phyloP scores from a whole-genome alignment of 192 early-diverging fungal species.

The Gamsiella multidivaricata region DNA sequence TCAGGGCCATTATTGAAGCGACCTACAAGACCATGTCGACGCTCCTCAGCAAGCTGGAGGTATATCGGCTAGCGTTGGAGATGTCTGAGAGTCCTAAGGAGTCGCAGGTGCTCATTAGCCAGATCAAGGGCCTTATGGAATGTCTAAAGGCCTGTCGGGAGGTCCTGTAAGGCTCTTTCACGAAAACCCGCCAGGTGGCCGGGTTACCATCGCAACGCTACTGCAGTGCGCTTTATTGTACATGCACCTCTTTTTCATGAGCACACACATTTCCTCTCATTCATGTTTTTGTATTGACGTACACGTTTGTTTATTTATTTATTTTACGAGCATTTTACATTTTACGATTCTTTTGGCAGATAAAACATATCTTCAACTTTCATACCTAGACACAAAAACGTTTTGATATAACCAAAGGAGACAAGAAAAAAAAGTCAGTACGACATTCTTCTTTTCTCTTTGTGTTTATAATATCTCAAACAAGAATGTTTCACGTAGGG shows the following conservation, averaged over 20 bases:
- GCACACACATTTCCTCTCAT: not conserved
- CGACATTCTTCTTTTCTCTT: not conserved
- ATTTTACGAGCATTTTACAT: no score
- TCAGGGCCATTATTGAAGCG: constrained; percentile 19
- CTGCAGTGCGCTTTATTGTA: no score
- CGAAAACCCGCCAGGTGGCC: no score
- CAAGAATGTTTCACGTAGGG: no score
- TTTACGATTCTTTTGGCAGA: no score
- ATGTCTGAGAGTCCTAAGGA: constrained; percentile 38
- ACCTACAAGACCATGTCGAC: constrained; percentile 38
- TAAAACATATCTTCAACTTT: no score
- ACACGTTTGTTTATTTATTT: no score
- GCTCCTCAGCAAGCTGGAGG: constrained; percentile 24
- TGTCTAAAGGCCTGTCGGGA: constrained; percentile 45
- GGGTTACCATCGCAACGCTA: no score
- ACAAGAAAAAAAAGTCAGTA: not conserved
- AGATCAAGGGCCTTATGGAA: constrained; percentile 47
- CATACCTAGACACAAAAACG: no score
- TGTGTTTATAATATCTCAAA: no score
- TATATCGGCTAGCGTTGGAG: constrained; percentile 40
- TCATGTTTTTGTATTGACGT: no score
- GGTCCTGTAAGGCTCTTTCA: constrained; percentile 9
- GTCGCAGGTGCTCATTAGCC: constrained; percentile 16
- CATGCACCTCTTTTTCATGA: not conserved
- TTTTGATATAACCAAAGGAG: constrained; percentile 2